Evolutionary conservation across 192 early-diverging fungal genomes (phyloP), one percentile per base, ranked within the genome.

Genomic region (Rhizophagus clarus): DNA sequence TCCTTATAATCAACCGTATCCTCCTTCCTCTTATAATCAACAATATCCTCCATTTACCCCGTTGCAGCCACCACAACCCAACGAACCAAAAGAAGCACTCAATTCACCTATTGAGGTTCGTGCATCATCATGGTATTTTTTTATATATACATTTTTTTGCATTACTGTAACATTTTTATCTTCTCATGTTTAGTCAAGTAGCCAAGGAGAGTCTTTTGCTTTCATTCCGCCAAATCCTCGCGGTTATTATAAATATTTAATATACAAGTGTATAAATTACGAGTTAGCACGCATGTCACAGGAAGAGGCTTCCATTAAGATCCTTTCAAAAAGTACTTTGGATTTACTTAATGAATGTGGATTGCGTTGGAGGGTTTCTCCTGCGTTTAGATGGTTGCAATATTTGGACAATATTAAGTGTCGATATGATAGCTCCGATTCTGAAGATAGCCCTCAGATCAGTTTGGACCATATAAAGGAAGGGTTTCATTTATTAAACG

Each of bases 311-410:
- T 85, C 83, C 9, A 73, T 79, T 24, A 82, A 76, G 66, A 77
- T 86, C 15, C 76, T 94, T 1, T 90, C 92, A 11, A 85, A 88
- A 45, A 71, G 80, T 29, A 90, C 87, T n/a, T 85, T 88, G 29
- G 85, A 88, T 5, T 68, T 94, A 0, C 79, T 94, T 29, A 90
- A 87, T 22, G 93, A 94, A 60, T 92, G 91, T 76, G 89, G 87
- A 51, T 80, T 92, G 24, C 87, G 92, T 3, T 94, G 93, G 93
- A 83, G 90, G 72, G 45, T 94, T n/a, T 86, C 91, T 1, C 78
- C 83, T 1, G 83, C 85, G 34, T 91, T 84, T 78, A 79, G 88
- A 74, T 84, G 86, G 73, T 84, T 91, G 5, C 83, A 89, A 14
- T 82, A 87, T 42, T 79, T 91, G 47, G 86, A 91, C 29, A 74